Percentiles rank a stretch among this genome's conserved stretches.
Evolutionary conservation across 257 asterid species (phyloP).

Genomic region (Fraxinus americana): DNA sequence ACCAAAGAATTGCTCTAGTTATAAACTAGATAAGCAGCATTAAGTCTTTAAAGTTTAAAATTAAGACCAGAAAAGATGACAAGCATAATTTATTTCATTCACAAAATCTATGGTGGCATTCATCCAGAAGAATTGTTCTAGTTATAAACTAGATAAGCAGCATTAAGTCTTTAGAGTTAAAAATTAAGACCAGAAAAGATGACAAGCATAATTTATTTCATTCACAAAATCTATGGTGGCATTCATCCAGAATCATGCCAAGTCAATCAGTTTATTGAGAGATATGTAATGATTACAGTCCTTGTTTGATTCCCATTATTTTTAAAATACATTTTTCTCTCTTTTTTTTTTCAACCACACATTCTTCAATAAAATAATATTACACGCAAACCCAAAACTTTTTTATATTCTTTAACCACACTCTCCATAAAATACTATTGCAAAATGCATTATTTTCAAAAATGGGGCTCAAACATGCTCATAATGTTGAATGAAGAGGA

Average conservation of each 20-base stretch:
- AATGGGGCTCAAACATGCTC: too few species aligned
- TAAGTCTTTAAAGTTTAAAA: neutral
- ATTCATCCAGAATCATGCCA: neutral
- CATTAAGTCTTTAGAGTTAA: neutral
- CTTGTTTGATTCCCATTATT: too few species aligned
- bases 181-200: neutral
- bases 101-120: neutral
- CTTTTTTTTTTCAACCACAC: too few species aligned
- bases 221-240: neutral
- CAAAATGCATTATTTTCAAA: too few species aligned
- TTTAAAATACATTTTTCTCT: too few species aligned
- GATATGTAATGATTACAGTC: neutral
- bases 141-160: neutral
- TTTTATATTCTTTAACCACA: too few species aligned
- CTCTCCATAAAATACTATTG: too few species aligned
- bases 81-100: neutral
- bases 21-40: neutral
- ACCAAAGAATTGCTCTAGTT: neutral
- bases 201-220: neutral
- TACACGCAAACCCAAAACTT: too few species aligned
- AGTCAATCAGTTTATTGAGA: neutral
- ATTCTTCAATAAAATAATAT: too few species aligned
- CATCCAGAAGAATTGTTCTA: neutral
- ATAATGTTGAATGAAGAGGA: neutral
- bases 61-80: neutral